Base-by-base conservation (phyloP, 495 filamentous ascomycete genomes). In the Aspergillus haitiensis region DNA sequence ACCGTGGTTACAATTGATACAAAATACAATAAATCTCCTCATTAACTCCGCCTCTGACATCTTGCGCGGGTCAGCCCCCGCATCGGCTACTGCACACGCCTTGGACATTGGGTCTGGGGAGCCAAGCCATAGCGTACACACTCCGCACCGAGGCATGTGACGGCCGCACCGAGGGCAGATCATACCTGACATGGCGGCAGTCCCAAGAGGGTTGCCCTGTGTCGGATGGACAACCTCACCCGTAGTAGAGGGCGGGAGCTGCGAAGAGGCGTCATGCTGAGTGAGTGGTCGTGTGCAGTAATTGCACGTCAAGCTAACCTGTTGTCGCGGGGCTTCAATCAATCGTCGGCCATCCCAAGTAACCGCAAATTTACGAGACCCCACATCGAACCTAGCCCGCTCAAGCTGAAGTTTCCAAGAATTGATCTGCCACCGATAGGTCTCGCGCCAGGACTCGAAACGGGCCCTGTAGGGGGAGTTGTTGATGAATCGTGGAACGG, bases 71-170 rank as follows among this genome's bases (percentile, higher is more conserved):
- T 65, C 71, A 18, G 75, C 62, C 44, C 75, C 68, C 7, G 78
- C 79, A 36, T 79, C 75, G 35, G 85, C 83, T 9, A 75, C 75
- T 12, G 80, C 76, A 16, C 77, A 74, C 35, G 86, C 84, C 12
- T 78, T 79, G 37, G 81, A 79, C 65, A 82, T 79, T n/a, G 84
- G 85, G 62, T 92, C 83, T 57, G 89, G 88, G 49, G 86, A 84
- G 3, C 95, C 95, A 0, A 98, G 84, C 76, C 89, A 88, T 64
- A 92, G 80, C 58, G 90, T 84, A 71, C 94, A 98, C 7, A 98
- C 83, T 1, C 89, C 89, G 67, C 94, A 98, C 6, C 95, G 84
- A 5, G 92, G 91, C 69, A 98, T 85, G 60, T 93, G 91, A 13
- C 89, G 83, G 34, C 89, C 91, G 75, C 95, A 98, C 62, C 84